Percentiles rank a stretch among this genome's conserved stretches.
Conservation (phyloP, 805 yeast species). For the Suhomyces kilbournensis region DNA sequence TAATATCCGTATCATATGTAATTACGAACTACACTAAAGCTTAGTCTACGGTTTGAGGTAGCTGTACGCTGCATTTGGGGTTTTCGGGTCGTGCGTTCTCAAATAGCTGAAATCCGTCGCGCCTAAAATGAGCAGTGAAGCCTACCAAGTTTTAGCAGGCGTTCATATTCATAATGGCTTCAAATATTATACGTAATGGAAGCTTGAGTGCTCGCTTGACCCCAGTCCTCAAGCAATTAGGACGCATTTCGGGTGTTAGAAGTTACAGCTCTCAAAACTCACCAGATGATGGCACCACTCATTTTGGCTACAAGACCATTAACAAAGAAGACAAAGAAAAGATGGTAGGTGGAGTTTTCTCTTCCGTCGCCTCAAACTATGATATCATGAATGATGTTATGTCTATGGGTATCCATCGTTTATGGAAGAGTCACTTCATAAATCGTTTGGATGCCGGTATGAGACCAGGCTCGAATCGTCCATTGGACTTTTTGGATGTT, state of each 20-base stretch:
- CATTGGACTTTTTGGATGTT: slow-evolving; percentile 86
- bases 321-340: slow-evolving; percentile 76
- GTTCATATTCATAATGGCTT: neutral
- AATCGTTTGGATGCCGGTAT: slow-evolving; percentile 87
- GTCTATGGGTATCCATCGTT: slow-evolving; percentile 92
- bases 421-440: slow-evolving; percentile 93
- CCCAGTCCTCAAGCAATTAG: neutral
- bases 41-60: no score
- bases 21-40: neutral
- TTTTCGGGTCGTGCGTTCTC: neutral
- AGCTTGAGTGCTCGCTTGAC: neutral
- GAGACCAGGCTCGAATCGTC: slow-evolving; percentile 76
- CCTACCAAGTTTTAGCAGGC: neutral
- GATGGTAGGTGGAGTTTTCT: slow-evolving; percentile 81
- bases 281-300: slow-evolving; percentile 57
- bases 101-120: neutral
- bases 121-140: neutral
- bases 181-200: neutral
- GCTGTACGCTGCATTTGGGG: neutral
- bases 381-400: slow-evolving; percentile 98
- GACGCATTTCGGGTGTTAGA: neutral
- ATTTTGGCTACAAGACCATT: slow-evolving; percentile 88
- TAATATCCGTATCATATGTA: neutral
- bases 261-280: neutral
- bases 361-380: slow-evolving; percentile 90